Conservation (phyloP, 2,329 filamentous ascomycete species). For the Colletotrichum endophyticum region DNA sequence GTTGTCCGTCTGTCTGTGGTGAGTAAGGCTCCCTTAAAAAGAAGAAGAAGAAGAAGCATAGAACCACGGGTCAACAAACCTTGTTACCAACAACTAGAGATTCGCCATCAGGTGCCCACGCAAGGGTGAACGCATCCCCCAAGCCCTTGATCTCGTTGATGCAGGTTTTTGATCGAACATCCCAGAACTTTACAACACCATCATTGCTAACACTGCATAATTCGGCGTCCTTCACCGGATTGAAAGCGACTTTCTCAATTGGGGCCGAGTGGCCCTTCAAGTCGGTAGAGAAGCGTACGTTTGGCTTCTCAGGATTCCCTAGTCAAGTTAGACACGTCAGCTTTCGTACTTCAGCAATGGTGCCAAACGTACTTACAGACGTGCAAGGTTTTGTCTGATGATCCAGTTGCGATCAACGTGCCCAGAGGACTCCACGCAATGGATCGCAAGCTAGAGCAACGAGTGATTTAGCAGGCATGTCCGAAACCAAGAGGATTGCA, state of each 20-base stretch:
- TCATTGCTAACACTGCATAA: conserved; percentile 77
- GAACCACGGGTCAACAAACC: conserved; percentile 44
- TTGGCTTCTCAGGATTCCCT: conserved; percentile 79
- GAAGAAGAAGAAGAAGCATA: background rate
- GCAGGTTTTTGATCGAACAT: conserved; percentile 74
- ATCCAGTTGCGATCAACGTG: conserved; percentile 82
- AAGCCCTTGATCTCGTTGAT: conserved; percentile 72
- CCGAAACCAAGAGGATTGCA: conserved; percentile 9
- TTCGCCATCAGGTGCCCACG: conserved; percentile 75
- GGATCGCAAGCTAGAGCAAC: conserved; percentile 66
- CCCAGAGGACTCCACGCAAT: conserved; percentile 91
- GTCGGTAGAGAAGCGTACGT: conserved; percentile 77
- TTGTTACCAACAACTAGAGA: conserved; percentile 76
- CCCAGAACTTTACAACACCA: conserved; percentile 80
- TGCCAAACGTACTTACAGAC: conserved; percentile 61
- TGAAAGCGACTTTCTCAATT: conserved; percentile 80
- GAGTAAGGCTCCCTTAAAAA: background rate
- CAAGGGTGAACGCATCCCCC: conserved; percentile 72
- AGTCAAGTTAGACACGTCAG: background rate
- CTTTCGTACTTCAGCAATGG: background rate
- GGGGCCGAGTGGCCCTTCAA: conserved; percentile 69
- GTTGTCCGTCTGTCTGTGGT: conserved; percentile 57
- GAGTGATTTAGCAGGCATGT: conserved; percentile 12
- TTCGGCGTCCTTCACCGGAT: conserved; percentile 77
- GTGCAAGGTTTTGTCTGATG: conserved; percentile 71